Conservation (phyloP, 176 grass and related monocot genomes). For the Saccharum officinarum region DNA sequence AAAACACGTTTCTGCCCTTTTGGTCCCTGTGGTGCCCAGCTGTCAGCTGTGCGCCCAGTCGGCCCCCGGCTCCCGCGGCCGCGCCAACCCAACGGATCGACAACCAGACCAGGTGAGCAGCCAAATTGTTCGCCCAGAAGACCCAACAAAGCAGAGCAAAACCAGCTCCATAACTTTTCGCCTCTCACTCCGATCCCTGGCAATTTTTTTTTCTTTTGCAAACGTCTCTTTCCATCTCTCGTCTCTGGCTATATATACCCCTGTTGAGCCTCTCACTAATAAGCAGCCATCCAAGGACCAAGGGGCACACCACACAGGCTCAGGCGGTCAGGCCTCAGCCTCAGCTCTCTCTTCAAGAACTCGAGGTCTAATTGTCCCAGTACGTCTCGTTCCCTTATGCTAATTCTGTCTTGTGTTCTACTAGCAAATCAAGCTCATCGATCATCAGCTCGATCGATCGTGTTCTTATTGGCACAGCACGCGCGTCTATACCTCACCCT, state of each 20-base stretch:
- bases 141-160: background rate
- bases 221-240: background rate
- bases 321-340: background rate
- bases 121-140: background rate
- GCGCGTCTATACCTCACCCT: constrained; percentile 11
- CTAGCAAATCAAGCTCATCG: background rate
- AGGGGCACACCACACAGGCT: background rate
- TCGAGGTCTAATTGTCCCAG: background rate
- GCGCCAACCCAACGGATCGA: background rate
- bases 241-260: constrained; percentile 26
- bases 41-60: background rate
- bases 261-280: background rate
- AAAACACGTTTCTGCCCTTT: constrained; percentile 37
- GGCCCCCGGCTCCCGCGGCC: background rate
- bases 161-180: background rate
- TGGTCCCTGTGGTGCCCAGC: constrained; percentile 12
- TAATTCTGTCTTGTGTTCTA: background rate
- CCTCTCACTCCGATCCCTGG: background rate
- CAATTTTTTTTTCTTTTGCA: background rate
- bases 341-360: background rate
- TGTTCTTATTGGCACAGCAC: background rate
- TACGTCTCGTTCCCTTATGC: constrained; percentile 8
- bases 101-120: constrained; percentile 20
- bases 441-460: background rate
- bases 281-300: background rate